Conservation (phyloP, 306 rosid species). For the Phaseolus lunatus region DNA sequence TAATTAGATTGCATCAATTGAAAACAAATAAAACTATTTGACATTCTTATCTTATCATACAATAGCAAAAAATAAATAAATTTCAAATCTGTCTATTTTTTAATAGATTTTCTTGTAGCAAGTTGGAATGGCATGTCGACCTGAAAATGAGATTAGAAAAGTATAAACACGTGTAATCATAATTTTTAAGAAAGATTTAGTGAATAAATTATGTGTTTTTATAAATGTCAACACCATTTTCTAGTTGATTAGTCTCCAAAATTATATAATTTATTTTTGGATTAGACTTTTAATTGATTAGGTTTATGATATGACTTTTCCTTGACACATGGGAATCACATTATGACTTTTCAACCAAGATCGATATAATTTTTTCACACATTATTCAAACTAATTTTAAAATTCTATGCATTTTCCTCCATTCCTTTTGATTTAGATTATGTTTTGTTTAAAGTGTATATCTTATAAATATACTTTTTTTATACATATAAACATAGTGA, state of each 20-base stretch:
- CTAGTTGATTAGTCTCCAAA: background rate
- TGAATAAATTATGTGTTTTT: background rate
- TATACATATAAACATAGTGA: too few relatives aligned
- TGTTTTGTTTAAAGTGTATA: too few relatives aligned
- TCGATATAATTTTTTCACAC: too few relatives aligned
- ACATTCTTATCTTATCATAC: constrained; percentile 1
- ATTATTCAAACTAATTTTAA: too few relatives aligned
- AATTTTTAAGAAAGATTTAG: background rate
- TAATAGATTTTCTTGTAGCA: background rate
- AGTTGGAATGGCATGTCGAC: constrained; percentile 22
- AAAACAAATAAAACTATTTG: constrained; percentile 6
- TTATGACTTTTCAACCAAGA: too few relatives aligned
- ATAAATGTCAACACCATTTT: constrained; percentile 6
- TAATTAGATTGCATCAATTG: constrained; percentile 6
- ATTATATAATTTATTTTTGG: background rate
- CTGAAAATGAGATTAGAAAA: background rate
- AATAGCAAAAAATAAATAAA: background rate
- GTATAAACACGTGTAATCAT: background rate
- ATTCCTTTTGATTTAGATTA: too few relatives aligned
- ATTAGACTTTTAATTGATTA: background rate
- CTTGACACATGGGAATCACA: too few relatives aligned
- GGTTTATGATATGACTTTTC: too few relatives aligned
- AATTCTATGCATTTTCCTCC: too few relatives aligned
- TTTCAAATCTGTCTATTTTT: constrained; percentile 1
- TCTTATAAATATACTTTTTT: too few relatives aligned